phyloP scores from a whole-genome alignment of 331 rosid genomes.

The Malus hybrid region DNA sequence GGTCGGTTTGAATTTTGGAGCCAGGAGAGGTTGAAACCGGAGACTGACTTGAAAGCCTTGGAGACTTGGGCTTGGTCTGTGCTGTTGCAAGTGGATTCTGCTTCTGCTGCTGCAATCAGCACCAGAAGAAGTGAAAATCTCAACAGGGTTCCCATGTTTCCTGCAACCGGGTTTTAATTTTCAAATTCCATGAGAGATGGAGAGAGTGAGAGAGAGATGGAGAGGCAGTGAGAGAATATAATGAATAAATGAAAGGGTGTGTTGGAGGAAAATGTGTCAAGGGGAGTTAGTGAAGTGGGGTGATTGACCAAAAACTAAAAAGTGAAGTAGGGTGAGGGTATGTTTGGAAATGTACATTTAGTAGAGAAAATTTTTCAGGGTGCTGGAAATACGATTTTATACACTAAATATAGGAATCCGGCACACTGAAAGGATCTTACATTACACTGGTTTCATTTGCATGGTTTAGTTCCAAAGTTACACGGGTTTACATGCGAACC shows the following conservation, averaged over 20 bases:
- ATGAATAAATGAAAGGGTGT: not conserved
- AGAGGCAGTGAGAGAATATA: not conserved
- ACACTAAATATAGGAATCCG: no score
- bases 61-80: slow-evolving; percentile 38
- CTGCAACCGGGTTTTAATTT: not conserved
- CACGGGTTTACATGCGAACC: not conserved
- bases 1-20: slow-evolving; percentile 7
- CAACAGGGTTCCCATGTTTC: slow-evolving; percentile 29
- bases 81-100: slow-evolving; percentile 46
- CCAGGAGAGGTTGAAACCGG: slow-evolving; percentile 53
- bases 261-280: not conserved
- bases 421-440: no score
- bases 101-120: slow-evolving; percentile 26
- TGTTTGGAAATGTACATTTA: no score
- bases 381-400: no score
- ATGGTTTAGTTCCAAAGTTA: not conserved
- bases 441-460: not conserved
- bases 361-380: no score
- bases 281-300: not conserved
- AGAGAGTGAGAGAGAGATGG: not conserved
- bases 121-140: slow-evolving; percentile 32
- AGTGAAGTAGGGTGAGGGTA: no score
- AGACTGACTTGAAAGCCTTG: slow-evolving; percentile 59
- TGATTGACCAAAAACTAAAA: not conserved
- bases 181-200: slow-evolving; percentile 1